A percentile compares a stretch with the other conserved stretches of the same genome.
Conservation (phyloP, 2,329 filamentous ascomycete genomes). For the Thielaviopsis populi region DNA sequence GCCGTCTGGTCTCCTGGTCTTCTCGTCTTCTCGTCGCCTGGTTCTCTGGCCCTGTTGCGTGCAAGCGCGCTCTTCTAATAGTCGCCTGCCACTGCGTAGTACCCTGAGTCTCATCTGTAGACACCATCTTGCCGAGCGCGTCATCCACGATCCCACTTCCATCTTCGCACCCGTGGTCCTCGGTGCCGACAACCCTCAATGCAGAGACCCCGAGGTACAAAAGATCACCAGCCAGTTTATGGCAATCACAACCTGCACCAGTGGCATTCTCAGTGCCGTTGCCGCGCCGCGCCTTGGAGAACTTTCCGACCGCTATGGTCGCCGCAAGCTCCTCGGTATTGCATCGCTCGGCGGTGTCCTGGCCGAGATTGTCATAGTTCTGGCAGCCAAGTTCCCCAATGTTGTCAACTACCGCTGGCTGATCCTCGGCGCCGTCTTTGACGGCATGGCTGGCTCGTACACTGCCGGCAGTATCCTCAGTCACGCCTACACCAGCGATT, state of each 20-base stretch:
- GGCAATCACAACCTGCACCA: constrained; percentile 57
- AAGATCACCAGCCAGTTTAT: constrained; percentile 62
- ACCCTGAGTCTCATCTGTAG: constrained; percentile 54
- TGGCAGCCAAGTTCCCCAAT: constrained; percentile 62
- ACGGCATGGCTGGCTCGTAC: constrained; percentile 79
- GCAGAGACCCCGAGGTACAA: constrained; percentile 65
- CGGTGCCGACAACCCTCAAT: constrained; percentile 61
- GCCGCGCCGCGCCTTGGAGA: constrained; percentile 70
- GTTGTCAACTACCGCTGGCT: constrained; percentile 63
- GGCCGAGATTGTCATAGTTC: constrained; percentile 60
- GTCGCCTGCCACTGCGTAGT: not conserved
- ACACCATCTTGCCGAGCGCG: constrained; percentile 47
- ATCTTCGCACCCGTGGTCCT: constrained; percentile 49
- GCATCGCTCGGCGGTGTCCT: constrained; percentile 60
- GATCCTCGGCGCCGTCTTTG: constrained; percentile 58
- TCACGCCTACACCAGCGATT: constrained; percentile 82
- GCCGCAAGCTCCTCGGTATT: constrained; percentile 57
- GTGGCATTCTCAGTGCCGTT: constrained; percentile 64
- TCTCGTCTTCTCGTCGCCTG: too few relatives aligned
- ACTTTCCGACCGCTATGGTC: constrained; percentile 74
- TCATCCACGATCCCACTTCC: constrained; percentile 41
- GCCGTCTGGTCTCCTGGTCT: not conserved
- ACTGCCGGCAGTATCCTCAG: constrained; percentile 62
- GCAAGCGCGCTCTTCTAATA: not conserved
- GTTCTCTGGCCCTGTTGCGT: too few relatives aligned